A percentile compares a stretch with the other conserved stretches of the same genome.
Conservation (phyloP, 306 rosid genomes). For the Malus orientalis region DNA sequence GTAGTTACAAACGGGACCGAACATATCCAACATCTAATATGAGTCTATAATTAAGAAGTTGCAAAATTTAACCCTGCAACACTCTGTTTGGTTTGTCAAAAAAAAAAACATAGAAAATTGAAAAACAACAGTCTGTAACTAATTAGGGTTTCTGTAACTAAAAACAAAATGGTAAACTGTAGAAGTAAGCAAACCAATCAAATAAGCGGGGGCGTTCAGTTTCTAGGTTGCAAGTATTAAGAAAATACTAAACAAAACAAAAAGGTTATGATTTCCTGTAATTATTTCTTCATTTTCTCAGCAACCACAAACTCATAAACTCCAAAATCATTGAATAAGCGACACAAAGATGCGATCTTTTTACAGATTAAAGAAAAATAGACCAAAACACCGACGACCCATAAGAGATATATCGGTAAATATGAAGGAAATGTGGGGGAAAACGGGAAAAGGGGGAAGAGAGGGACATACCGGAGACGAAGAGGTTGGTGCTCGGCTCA, state of each 20-base stretch:
- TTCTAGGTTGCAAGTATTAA: not conserved
- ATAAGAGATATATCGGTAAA: not conserved
- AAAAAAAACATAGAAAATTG: not conserved
- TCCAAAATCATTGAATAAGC: not conserved
- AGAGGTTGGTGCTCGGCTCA: constrained; percentile 81
- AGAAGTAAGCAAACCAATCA: not conserved
- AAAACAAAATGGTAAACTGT: not conserved
- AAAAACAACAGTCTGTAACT: not conserved
- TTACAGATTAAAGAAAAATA: not conserved
- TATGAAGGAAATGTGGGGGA: not conserved
- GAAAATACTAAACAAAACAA: not conserved
- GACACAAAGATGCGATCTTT: not conserved
- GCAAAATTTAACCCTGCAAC: not conserved
- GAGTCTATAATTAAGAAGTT: not conserved
- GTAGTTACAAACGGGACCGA: too few relatives aligned
- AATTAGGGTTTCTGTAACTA: not conserved
- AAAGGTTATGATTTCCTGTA: not conserved
- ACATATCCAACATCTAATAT: not conserved
- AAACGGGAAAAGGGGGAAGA: not conserved
- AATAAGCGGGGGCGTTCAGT: not conserved
- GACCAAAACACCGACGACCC: not conserved
- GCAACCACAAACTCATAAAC: not conserved
- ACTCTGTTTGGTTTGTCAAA: not conserved
- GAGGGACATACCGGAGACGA: constrained; percentile 59
- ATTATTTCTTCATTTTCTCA: not conserved